These are phyloP conservation scores for Aspergillus fischeri DNA, from an alignment of 2,329 filamentous ascomycete species.

Conservation along the genomic window DNA sequence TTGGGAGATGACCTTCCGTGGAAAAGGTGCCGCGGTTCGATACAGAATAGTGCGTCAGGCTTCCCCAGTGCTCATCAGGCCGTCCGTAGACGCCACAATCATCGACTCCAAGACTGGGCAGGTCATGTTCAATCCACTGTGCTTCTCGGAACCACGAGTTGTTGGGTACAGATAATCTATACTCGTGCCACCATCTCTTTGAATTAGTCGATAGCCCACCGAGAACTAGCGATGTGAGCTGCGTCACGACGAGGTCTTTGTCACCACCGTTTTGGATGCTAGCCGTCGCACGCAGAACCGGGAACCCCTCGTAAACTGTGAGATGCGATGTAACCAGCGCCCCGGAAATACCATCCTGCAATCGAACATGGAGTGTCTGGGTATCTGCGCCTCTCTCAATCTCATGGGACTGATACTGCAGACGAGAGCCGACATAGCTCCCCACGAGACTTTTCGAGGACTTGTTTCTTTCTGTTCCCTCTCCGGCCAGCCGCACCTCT, in stretches of 20 bases:
- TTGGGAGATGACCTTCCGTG: constrained; percentile 25
- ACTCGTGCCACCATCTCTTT: constrained; percentile 21
- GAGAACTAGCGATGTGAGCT: constrained; percentile 21
- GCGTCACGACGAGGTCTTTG: constrained; percentile 11
- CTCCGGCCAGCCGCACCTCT: constrained; percentile 21
- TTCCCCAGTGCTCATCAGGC: constrained; percentile 14
- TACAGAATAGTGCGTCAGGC: constrained; percentile 18
- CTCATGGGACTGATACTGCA: constrained; percentile 20
- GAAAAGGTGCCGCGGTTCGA: constrained; percentile 29
- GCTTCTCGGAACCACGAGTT: constrained; percentile 35
- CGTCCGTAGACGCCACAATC: constrained; percentile 19
- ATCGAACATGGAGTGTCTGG: constrained; percentile 14
- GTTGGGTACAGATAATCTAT: constrained; percentile 17
- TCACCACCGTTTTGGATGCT: constrained; percentile 19
- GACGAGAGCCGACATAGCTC: constrained; percentile 18
- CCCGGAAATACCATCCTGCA: constrained; percentile 12
- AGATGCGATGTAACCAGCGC: constrained; percentile 19
- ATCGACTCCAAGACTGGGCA: constrained; percentile 28
- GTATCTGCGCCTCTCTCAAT: background rate
- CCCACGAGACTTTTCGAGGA: constrained; percentile 23
- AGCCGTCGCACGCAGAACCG: constrained; percentile 16
- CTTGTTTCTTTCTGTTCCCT: constrained; percentile 21
- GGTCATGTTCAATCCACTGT: constrained; percentile 26
- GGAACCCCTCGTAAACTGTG: constrained; percentile 12
- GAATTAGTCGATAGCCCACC: constrained; percentile 17